Evolutionary conservation across 805 yeast genomes (phyloP).

Genomic region (Brettanomyces naardenensis): DNA sequence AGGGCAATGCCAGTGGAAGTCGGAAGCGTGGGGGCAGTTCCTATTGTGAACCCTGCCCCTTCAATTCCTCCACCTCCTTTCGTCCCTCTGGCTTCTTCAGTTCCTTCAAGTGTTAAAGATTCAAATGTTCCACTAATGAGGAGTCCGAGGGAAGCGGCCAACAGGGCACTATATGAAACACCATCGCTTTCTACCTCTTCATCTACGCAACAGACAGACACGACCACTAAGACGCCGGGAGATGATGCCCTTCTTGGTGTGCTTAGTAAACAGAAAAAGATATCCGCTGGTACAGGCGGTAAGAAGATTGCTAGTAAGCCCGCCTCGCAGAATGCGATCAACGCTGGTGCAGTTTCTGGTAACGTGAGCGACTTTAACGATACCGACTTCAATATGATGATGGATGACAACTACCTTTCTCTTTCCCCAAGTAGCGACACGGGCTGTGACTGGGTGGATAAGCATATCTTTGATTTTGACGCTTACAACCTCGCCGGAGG

Average conservation of each 20-base stretch:
- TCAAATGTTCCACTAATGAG: neutral
- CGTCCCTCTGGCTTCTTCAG: neutral
- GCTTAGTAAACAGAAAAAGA: neutral
- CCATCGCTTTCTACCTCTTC: neutral
- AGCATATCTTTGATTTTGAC: conserved; percentile 33
- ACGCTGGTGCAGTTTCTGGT: too few species aligned
- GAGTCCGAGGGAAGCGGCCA: neutral
- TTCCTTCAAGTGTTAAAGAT: neutral
- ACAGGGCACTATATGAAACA: neutral
- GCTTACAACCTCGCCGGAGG: conserved; percentile 15
- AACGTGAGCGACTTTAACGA: conserved; percentile 16
- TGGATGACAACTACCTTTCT: conserved; percentile 14
- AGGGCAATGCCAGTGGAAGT: neutral
- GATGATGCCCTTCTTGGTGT: neutral
- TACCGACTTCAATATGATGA: conserved; percentile 18
- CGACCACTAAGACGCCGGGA: neutral
- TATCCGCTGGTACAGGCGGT: neutral
- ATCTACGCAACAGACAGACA: neutral
- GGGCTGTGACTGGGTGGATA: conserved; percentile 54
- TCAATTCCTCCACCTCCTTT: neutral
- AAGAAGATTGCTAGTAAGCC: neutral
- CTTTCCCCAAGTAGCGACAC: conserved; percentile 32
- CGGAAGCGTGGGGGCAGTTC: neutral
- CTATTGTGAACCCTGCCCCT: neutral
- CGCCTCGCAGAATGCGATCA: neutral